Percentiles rank a stretch among this genome's conserved stretches.
Conservation (phyloP, 2,329 filamentous ascomycete genomes). For the Hymenoscyphus repandus region DNA sequence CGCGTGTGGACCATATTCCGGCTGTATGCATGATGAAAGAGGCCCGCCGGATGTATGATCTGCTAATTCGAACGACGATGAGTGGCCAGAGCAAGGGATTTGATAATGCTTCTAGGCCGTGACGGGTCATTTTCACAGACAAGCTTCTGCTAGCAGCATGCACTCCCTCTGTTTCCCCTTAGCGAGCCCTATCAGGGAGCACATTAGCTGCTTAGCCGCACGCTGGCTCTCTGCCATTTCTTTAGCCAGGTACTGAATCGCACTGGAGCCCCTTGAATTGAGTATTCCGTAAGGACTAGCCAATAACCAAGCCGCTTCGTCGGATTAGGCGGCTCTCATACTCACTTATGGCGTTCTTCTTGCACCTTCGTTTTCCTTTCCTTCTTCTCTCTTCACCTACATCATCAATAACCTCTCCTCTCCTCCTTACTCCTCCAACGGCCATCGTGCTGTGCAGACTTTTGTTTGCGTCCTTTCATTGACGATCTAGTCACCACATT, state of each 20-base stretch:
- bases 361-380: constrained; percentile 10
- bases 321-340: neutral
- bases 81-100: too few relatives aligned
- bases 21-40: too few relatives aligned
- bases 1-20: too few relatives aligned
- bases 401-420: constrained; percentile 13
- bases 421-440: constrained; percentile 13
- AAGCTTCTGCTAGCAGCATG: too few relatives aligned
- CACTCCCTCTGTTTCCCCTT: neutral
- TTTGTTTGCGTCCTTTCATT: constrained; percentile 34
- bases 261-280: neutral
- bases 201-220: neutral
- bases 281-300: neutral
- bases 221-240: neutral
- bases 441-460: constrained; percentile 26
- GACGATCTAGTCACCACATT: constrained; percentile 26
- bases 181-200: neutral
- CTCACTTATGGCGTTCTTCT: constrained; percentile 13
- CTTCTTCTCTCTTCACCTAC: constrained; percentile 17
- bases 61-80: too few relatives aligned
- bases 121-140: too few relatives aligned
- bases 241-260: neutral
- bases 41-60: too few relatives aligned
- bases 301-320: neutral
- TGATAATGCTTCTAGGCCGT: too few relatives aligned